Percentiles rank a stretch among this genome's conserved stretches.
Conservation (phyloP, 345 rosid genomes). For the Populus alba region DNA sequence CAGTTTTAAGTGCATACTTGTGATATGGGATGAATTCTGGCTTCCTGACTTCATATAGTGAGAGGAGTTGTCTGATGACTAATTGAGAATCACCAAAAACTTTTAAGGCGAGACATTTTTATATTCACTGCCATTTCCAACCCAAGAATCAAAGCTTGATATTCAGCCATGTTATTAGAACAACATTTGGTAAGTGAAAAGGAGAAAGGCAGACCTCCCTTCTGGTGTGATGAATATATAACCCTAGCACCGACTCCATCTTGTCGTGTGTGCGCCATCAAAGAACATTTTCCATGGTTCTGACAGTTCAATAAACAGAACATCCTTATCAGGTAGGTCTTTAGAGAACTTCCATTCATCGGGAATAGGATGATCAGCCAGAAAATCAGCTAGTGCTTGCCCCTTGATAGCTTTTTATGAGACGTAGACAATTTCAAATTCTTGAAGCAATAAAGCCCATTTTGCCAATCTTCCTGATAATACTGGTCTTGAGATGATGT, state of each 20-base stretch:
- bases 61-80: not conserved
- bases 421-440: not conserved
- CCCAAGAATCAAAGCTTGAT: not conserved
- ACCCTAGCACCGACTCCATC: not conserved
- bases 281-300: not conserved
- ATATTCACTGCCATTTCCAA: not conserved
- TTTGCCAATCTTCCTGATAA: not conserved
- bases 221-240: not conserved
- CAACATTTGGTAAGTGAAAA: not conserved
- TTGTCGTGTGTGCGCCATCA: not conserved
- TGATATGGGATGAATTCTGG: not conserved
- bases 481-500: not conserved
- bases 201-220: not conserved
- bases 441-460: not conserved
- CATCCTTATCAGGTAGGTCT: not conserved
- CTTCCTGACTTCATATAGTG: not conserved
- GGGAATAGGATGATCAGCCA: not conserved
- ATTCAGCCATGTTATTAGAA: not conserved
- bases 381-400: not conserved
- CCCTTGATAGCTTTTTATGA: not conserved
- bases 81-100: not conserved
- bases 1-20: not conserved
- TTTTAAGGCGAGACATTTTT: not conserved
- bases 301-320: not conserved
- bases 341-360: not conserved